These are phyloP conservation scores for Neonectria punicea DNA, from an alignment of 2,329 filamentous ascomycete genomes.

Conservation along the genomic window DNA sequence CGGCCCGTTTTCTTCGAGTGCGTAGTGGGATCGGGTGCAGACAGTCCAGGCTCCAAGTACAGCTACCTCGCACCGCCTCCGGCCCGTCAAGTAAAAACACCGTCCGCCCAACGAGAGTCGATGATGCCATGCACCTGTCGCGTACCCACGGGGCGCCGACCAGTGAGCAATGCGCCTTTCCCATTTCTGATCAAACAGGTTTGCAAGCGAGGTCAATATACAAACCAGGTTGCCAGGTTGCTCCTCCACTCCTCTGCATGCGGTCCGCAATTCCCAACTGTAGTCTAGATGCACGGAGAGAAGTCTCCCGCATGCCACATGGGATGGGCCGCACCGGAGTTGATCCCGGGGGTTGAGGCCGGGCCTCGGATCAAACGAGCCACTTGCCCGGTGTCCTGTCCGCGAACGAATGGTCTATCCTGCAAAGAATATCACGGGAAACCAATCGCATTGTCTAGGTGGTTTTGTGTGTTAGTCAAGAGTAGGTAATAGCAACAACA, in stretches of 20 bases:
- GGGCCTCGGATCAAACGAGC: slow-evolving; percentile 14
- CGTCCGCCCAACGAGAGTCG: slow-evolving; percentile 11
- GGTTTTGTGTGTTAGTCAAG: not conserved
- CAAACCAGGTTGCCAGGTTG: slow-evolving; percentile 16
- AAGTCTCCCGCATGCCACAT: slow-evolving; percentile 19
- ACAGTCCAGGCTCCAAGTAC: slow-evolving; percentile 3
- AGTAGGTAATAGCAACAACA: not conserved
- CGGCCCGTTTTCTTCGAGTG: slow-evolving; percentile 19
- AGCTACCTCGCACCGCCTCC: slow-evolving; percentile 11
- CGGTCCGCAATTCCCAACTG: slow-evolving; percentile 12
- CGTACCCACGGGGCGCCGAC: slow-evolving; percentile 24
- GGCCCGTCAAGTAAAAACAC: slow-evolving; percentile 5
- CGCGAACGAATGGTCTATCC: not conserved
- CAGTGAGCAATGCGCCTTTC: slow-evolving; percentile 21
- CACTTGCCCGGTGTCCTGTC: not conserved
- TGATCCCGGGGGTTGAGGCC: slow-evolving; percentile 34
- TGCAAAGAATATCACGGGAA: not conserved
- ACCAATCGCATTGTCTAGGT: not conserved
- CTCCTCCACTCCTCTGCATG: slow-evolving; percentile 30
- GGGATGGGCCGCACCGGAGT: slow-evolving; percentile 29
- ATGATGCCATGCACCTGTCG: slow-evolving; percentile 31
- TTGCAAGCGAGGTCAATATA: not conserved
- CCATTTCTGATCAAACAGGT: slow-evolving; percentile 6
- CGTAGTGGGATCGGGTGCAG: not conserved
- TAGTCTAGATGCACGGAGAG: not conserved